Evolutionary conservation across 768 basidiomycete species (phyloP), one percentile per base, ranked within the genome.

Genomic region (Candolleomyces eurysporus): DNA sequence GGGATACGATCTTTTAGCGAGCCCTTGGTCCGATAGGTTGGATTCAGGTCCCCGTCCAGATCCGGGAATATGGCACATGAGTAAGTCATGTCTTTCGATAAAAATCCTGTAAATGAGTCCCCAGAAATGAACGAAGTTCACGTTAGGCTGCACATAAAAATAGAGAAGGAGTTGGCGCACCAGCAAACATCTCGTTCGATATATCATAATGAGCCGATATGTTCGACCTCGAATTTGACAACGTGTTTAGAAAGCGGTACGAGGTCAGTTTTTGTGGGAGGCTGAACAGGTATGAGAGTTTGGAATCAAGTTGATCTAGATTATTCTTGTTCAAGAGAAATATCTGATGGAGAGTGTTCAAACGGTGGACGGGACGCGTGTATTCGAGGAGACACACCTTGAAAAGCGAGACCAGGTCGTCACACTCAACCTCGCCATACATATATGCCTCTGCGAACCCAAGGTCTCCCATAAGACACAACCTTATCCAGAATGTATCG

Each of bases 141-240:
- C 10, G 14, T 16, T 22, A 16, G 11, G 31, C 11, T 52, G 10
- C 50, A 52, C 21, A 13, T 52, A 17, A 42, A 30, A 60, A 50
- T 17, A 21, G 26, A 50, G 48, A 55, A 66, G 61, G 63, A 63
- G 65, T 9, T 61, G 31, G 65, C 69, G 17, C 52, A 83, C 84
- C 84, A 60, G 79, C 77, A 68, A 90, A 90, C 88, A 90, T 90
- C 8, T 80, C 82, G 68, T 92, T 91, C 5, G 86, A 87, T 54
- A 91, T 86, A 68, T 92, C 90, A 69, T 92, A 91, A 70, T 91
- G 89, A 4, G 89, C 87, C 40, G 84, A 85, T 63, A 90, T 88
- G 67, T 91, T 91, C 16, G 80, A 83, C 7, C 84, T 77, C 9
- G 86, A 82, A 68, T 88, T 89, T 53, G 81, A 76, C 48, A 91